Evolutionary conservation across 2,329 filamentous ascomycete genomes (phyloP).

Genomic region (Clarireedia monteithiana): DNA sequence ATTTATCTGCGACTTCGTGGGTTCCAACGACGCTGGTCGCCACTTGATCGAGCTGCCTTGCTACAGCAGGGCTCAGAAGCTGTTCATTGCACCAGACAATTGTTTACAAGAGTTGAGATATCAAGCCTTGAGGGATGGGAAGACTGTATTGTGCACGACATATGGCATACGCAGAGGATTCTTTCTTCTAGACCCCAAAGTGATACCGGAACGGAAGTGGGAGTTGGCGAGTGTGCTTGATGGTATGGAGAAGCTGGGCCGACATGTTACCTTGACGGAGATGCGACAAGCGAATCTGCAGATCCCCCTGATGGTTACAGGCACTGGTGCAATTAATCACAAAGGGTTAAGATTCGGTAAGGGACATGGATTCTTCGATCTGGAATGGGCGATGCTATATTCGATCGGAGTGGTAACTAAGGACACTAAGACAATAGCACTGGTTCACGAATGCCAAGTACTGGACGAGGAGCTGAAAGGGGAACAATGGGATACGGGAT

Average conservation of each 20-base stretch:
- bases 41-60: constrained; percentile 28
- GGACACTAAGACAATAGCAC: constrained; percentile 27
- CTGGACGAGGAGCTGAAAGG: constrained; percentile 30
- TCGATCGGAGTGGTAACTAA: constrained; percentile 27
- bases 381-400: constrained; percentile 36
- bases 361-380: constrained; percentile 35
- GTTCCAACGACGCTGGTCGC: constrained; percentile 29
- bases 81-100: constrained; percentile 38
- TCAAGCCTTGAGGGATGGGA: constrained; percentile 33
- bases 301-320: constrained; percentile 31
- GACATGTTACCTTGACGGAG: constrained; percentile 30
- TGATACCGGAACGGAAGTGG: constrained; percentile 24
- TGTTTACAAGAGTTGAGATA: constrained; percentile 35
- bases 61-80: constrained; percentile 27
- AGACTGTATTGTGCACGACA: constrained; percentile 35
- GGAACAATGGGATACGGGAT: constrained; percentile 34
- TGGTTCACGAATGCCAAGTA: constrained; percentile 37
- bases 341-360: constrained; percentile 35
- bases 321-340: constrained; percentile 33
- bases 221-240: constrained; percentile 34
- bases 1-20: constrained; percentile 36
- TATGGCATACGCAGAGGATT: constrained; percentile 36
- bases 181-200: constrained; percentile 32
- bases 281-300: constrained; percentile 27
- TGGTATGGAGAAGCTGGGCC: constrained; percentile 37